A percentile compares a stretch with the other conserved stretches of the same genome.
phyloP scores from a whole-genome alignment of 768 basidiomycete species.

The Leccinum boreale region DNA sequence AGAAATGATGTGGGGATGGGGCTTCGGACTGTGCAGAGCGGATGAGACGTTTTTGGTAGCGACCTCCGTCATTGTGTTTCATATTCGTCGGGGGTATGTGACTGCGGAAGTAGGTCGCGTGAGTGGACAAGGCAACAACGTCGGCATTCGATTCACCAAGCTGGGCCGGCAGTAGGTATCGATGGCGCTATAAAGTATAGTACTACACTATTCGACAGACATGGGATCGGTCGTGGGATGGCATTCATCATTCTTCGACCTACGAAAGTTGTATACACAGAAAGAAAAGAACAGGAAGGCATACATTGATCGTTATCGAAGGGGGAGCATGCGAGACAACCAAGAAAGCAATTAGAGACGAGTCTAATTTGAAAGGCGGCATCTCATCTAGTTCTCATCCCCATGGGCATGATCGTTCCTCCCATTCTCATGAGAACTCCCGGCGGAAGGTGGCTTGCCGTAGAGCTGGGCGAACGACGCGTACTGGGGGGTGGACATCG shows the following conservation, averaged over 20 bases:
- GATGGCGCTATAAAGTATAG: slow-evolving; percentile 21
- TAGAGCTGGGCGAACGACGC: slow-evolving; percentile 38
- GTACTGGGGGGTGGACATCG: slow-evolving; percentile 35
- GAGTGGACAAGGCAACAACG: slow-evolving; percentile 17
- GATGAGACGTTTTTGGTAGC: slow-evolving; percentile 7
- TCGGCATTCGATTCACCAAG: slow-evolving; percentile 19
- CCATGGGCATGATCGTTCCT: slow-evolving; percentile 23
- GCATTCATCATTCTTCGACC: slow-evolving; percentile 22
- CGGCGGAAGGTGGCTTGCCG: slow-evolving; percentile 37
- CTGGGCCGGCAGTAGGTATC: slow-evolving; percentile 28
- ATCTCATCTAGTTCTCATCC: slow-evolving; percentile 32
- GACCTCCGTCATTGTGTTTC: background rate
- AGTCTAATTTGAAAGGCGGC: slow-evolving; percentile 9
- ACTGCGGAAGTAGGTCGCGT: background rate
- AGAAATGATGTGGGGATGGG: slow-evolving; percentile 25
- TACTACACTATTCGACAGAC: slow-evolving; percentile 30
- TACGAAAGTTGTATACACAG: slow-evolving; percentile 30
- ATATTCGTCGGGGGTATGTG: background rate
- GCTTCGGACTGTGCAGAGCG: slow-evolving; percentile 8
- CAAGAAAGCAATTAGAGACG: slow-evolving; percentile 17
- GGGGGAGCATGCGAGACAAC: slow-evolving; percentile 13
- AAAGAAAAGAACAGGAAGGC: slow-evolving; percentile 4
- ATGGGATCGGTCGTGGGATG: slow-evolving; percentile 17
- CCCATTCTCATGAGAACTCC: slow-evolving; percentile 28
- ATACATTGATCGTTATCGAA: slow-evolving; percentile 15